Evolutionary conservation across 768 basidiomycete species (phyloP).

Genomic region (Dioszegia aurantiaca): DNA sequence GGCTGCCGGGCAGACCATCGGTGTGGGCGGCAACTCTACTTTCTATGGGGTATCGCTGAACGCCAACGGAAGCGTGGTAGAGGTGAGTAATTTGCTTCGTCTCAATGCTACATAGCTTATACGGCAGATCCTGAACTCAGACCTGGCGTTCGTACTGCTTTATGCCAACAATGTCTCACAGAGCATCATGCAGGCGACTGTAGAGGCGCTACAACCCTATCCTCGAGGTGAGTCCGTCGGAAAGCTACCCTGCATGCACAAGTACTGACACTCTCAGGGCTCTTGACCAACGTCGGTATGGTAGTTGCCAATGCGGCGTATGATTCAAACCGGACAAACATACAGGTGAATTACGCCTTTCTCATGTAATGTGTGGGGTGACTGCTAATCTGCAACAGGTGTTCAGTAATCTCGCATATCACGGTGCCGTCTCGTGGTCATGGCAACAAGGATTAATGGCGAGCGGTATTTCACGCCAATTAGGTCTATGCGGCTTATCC

Average conservation of each 20-base stretch:
- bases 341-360: constrained; percentile 38
- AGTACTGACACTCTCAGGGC: constrained; percentile 35
- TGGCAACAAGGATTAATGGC: constrained; percentile 58
- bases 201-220: constrained; percentile 56
- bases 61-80: constrained; percentile 54
- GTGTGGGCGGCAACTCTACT: constrained; percentile 40
- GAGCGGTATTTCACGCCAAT: constrained; percentile 54
- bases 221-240: constrained; percentile 51
- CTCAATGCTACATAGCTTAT: neutral
- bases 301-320: constrained; percentile 58
- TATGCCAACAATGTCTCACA: constrained; percentile 55
- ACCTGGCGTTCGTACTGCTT: constrained; percentile 55
- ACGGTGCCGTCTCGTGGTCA: constrained; percentile 45
- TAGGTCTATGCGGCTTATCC: constrained; percentile 51
- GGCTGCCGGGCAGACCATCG: constrained; percentile 20
- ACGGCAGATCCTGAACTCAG: constrained; percentile 54
- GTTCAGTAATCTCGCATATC: constrained; percentile 23
- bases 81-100: constrained; percentile 44
- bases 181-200: constrained; percentile 52
- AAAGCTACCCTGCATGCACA: neutral
- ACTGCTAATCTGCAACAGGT: constrained; percentile 2
- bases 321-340: constrained; percentile 55
- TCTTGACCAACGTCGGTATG: constrained; percentile 58
- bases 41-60: constrained; percentile 56
- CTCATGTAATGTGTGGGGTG: no score